Evolutionary conservation across 352 stramenopile genomes (phyloP).

Genomic region (Aphanomyces euteiches): DNA sequence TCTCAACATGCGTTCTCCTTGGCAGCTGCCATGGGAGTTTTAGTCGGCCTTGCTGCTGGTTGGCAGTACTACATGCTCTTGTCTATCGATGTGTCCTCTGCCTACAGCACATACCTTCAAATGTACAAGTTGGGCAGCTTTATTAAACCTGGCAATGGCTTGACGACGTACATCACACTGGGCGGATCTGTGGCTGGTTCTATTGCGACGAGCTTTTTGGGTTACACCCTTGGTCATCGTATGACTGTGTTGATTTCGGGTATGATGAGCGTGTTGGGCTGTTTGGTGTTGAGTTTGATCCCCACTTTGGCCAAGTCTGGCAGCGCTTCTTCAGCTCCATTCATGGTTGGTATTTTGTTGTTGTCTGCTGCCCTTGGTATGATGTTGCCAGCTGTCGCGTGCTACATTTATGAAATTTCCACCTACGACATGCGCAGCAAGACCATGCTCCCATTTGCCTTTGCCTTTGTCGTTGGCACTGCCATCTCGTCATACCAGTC

Average conservation of each 20-base stretch:
- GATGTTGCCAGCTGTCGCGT: conserved; percentile 65
- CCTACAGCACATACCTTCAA: conserved; percentile 73
- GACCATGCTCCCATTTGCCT: conserved; percentile 63
- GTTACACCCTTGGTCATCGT: conserved; percentile 70
- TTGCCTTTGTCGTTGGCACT: conserved; percentile 65
- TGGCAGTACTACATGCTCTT: conserved; percentile 81
- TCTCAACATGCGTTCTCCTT: conserved; percentile 84
- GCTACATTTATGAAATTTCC: conserved; percentile 86
- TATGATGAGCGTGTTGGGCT: conserved; percentile 61
- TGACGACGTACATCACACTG: conserved; percentile 71
- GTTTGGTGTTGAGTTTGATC: conserved; percentile 42
- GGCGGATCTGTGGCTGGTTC: conserved; percentile 47
- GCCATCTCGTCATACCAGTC: conserved; percentile 64
- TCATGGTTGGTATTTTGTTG: conserved; percentile 51
- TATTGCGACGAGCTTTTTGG: conserved; percentile 51
- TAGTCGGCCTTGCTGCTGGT: conserved; percentile 63
- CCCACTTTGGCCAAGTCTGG: conserved; percentile 3
- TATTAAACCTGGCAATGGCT: conserved; percentile 54
- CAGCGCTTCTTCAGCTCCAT: background rate
- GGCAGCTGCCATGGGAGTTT: conserved; percentile 66
- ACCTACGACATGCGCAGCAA: conserved; percentile 80
- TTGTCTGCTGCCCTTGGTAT: conserved; percentile 56
- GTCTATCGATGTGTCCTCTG: conserved; percentile 61
- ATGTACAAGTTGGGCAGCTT: conserved; percentile 61
- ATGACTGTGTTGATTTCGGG: conserved; percentile 69